Conservation (phyloP, 176 grass and related monocot genomes). For the Oryza glumipatula region DNA sequence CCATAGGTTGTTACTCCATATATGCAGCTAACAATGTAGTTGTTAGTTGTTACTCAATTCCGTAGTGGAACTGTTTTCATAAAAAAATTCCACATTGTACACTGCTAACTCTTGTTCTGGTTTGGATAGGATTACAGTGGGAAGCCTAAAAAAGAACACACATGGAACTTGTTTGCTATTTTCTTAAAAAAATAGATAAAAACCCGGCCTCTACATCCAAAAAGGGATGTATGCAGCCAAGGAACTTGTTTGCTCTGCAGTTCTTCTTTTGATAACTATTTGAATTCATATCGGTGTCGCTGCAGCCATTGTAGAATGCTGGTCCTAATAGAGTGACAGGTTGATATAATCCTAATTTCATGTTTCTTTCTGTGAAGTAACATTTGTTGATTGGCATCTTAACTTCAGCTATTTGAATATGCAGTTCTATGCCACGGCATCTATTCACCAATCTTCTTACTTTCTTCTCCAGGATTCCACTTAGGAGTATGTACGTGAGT, state of each 20-base stretch:
- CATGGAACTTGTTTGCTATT: no score
- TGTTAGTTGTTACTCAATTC: no score
- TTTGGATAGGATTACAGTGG: slow-evolving; percentile 26
- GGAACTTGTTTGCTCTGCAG: slow-evolving; percentile 74
- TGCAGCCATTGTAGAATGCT: slow-evolving; percentile 87
- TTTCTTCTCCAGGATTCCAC: slow-evolving; percentile 46
- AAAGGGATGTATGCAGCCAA: no score
- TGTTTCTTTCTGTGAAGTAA: not conserved
- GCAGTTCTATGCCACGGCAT: not conserved
- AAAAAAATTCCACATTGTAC: not conserved
- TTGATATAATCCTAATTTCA: slow-evolving; percentile 23
- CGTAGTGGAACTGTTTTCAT: not conserved
- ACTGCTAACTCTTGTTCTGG: slow-evolving; percentile 21
- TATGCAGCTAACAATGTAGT: not conserved
- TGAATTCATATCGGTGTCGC: slow-evolving; percentile 49
- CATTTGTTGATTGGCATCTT: slow-evolving; percentile 27
- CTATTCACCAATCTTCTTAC: not conserved
- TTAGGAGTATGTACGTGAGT: slow-evolving; percentile 69
- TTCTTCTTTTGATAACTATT: slow-evolving; percentile 85
- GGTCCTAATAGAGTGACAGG: slow-evolving; percentile 78
- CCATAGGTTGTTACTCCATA: slow-evolving; percentile 55
- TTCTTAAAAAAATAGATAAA: no score
- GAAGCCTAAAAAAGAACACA: no score
- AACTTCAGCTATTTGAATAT: not conserved
- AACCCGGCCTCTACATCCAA: no score